phyloP scores from a whole-genome alignment of 208 protist genomes.

The Trypanosoma platydactyli region DNA sequence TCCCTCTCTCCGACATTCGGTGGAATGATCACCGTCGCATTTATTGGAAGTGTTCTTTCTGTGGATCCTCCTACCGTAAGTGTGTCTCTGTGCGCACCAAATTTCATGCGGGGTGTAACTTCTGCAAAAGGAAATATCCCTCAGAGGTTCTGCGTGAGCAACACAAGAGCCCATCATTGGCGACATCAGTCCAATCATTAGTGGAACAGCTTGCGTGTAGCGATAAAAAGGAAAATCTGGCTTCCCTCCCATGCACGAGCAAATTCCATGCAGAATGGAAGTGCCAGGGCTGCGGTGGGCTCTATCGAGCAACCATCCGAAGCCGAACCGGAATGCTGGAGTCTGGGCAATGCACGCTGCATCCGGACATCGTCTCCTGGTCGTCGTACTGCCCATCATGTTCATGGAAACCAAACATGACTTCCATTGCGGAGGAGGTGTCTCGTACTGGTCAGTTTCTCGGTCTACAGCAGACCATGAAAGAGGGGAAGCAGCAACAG shows the following conservation, averaged over 20 bases:
- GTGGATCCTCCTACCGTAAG: slow-evolving; percentile 74
- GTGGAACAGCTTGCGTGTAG: slow-evolving; percentile 38
- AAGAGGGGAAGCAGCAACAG: slow-evolving; percentile 8
- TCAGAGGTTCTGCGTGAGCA: slow-evolving; percentile 79
- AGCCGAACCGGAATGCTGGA: slow-evolving; percentile 75
- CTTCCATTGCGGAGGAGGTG: slow-evolving; percentile 36
- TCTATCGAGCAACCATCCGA: slow-evolving; percentile 68
- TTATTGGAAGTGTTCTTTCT: slow-evolving; percentile 83
- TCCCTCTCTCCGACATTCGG: slow-evolving; percentile 67
- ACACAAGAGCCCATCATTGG: slow-evolving; percentile 27
- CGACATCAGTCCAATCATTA: slow-evolving; percentile 43
- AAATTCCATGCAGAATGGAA: slow-evolving; percentile 80
- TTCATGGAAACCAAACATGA: slow-evolving; percentile 65
- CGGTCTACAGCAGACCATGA: slow-evolving; percentile 37
- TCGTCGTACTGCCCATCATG: slow-evolving; percentile 63
- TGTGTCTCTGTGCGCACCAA: slow-evolving; percentile 81
- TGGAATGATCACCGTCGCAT: slow-evolving; percentile 88
- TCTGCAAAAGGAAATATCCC: slow-evolving; percentile 65
- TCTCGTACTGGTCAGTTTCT: slow-evolving; percentile 54
- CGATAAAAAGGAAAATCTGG: slow-evolving; percentile 63
- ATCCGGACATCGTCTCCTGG: slow-evolving; percentile 54
- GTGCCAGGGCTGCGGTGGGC: slow-evolving; percentile 54
- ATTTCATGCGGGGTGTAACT: slow-evolving; percentile 77
- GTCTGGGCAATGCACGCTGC: slow-evolving; percentile 55
- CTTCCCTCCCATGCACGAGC: slow-evolving; percentile 49